Evolutionary conservation across 495 filamentous ascomycete genomes (phyloP), one percentile per base, ranked within the genome.

Genomic region (Trichoderma virens): DNA sequence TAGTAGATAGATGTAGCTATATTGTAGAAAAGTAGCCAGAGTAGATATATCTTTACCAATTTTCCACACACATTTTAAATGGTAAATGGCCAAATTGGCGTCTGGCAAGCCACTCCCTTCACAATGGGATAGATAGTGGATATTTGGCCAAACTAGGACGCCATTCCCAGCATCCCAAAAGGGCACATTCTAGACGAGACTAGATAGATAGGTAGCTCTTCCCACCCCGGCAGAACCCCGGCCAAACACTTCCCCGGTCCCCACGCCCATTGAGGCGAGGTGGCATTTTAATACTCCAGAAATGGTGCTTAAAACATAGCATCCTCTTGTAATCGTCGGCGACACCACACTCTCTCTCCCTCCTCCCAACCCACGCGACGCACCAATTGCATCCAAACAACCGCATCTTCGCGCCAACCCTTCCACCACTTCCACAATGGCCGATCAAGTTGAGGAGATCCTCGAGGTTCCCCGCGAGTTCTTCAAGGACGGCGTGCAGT

Each of bases 401-500:
- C 8, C 51, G 45, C 11, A 4, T 7, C 16, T 51, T 30, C 51
- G 27, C 51, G 11, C 25, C 11, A 28, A 4, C n/a, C 9, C 2
- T 30, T 27, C 63, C 28, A 27, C 60, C 34, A 64, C 51, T 67
- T 35, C 59, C 54, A 51, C 64, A 66, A 90, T 90, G 88, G 85
- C 89, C 64, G 90, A 93, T 70, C 87, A 90, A 70, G 70, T 93
- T 65, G 86, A 91, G 72, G 90, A 93, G 69, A 76, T 92, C 67
- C 82, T 87, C 68, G 90, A 93, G 72, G 87, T 93, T 71, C 91
- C 91, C 63, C 81, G 84, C 74, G 89, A 93, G 73, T 95, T 95
- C 75, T 70, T 93, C 67, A 86, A 83, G 67, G 91, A 94, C 68
- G 91, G 91, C 66, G 82, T 88, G 59, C 85, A 87, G 68, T 95